phyloP scores from a whole-genome alignment of 345 rosid species.

The Gossypium bickii region DNA sequence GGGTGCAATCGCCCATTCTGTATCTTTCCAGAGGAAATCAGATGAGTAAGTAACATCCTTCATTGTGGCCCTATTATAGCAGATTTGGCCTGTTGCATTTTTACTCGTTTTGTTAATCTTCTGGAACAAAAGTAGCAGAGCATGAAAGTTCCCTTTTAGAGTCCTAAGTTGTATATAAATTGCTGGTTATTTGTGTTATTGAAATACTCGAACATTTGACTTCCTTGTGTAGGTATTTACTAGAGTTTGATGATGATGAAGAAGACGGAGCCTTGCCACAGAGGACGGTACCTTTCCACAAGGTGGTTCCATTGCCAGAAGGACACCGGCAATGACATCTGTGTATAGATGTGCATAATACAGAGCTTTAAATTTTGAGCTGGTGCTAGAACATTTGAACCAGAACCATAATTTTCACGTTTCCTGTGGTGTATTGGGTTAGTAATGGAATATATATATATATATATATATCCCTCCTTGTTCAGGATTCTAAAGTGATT shows the following conservation, averaged over 20 bases:
- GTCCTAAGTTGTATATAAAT: background rate
- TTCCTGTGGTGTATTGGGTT: background rate
- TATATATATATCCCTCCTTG: background rate
- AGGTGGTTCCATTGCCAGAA: constrained; percentile 79
- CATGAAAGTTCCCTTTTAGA: background rate
- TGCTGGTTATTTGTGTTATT: background rate
- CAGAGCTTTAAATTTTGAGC: background rate
- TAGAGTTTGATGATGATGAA: constrained; percentile 94
- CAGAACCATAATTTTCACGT: background rate
- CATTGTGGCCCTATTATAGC: background rate
- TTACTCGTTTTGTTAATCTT: background rate
- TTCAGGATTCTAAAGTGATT: background rate
- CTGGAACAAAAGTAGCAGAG: background rate
- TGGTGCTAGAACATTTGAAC: background rate
- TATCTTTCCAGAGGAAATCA: constrained; percentile 59
- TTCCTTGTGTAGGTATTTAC: constrained; percentile 53
- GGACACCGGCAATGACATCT: constrained; percentile 67
- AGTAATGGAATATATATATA: background rate
- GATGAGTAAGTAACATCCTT: constrained; percentile 71
- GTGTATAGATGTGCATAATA: constrained; percentile 23
- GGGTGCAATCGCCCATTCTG: constrained; percentile 18
- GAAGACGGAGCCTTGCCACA: constrained; percentile 93
- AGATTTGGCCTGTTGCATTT: background rate
- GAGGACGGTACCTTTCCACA: constrained; percentile 72
- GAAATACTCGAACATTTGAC: background rate